These are phyloP conservation scores for Zygotorulaspora sp. DNA, from an alignment of 805 yeast genomes.

Conservation along the genomic window DNA sequence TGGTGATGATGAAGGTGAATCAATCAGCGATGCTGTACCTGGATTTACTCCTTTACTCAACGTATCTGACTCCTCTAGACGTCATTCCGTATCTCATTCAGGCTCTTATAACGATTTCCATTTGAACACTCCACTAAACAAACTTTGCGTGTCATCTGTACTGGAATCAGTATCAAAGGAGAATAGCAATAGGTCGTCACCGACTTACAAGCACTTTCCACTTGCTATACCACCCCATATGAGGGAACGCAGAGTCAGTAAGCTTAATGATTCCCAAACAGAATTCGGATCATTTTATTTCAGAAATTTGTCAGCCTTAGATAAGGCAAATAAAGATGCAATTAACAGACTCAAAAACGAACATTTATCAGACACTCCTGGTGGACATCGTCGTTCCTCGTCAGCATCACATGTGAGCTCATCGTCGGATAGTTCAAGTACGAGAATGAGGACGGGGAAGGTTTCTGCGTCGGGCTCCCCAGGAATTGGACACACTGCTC, in stretches of 20 bases:
- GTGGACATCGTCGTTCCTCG: constrained; percentile 31
- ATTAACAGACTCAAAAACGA: constrained; percentile 82
- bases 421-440: constrained; percentile 32
- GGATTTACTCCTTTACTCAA: constrained; percentile 36
- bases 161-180: constrained; percentile 27
- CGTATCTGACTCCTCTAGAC: constrained; percentile 27
- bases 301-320: constrained; percentile 82
- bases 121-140: constrained; percentile 21
- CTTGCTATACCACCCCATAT: constrained; percentile 51
- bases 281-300: constrained; percentile 93
- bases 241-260: constrained; percentile 68
- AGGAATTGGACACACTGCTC: constrained; percentile 13
- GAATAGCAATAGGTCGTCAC: constrained; percentile 33
- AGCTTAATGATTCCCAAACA: constrained; percentile 60
- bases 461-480: constrained; percentile 22
- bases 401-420: constrained; percentile 37
- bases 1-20: constrained; percentile 22
- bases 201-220: constrained; percentile 39
- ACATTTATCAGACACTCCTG: constrained; percentile 45
- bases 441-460: constrained; percentile 18
- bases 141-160: constrained; percentile 30
- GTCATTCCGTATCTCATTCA: constrained; percentile 1
- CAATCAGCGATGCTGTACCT: constrained; percentile 33
- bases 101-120: constrained; percentile 11
- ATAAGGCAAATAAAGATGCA: constrained; percentile 89